These are phyloP conservation scores for Erythrophleum fordii DNA, from an alignment of 306 rosid species.

Conservation along the genomic window DNA sequence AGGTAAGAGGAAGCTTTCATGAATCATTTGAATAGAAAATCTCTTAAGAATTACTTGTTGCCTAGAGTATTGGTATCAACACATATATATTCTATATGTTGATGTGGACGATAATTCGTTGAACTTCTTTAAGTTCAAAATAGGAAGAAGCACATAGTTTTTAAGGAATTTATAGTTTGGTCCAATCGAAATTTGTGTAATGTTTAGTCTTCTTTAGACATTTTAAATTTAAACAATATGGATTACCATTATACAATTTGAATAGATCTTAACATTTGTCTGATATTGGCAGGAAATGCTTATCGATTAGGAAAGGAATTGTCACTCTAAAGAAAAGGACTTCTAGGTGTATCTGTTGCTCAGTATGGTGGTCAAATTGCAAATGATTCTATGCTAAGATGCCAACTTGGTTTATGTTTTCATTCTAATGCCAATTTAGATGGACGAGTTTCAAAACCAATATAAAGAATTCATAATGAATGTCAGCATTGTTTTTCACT, in stretches of 20 bases:
- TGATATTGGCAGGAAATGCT: constrained; percentile 61
- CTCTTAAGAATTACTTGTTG: too few relatives aligned
- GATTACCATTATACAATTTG: neutral
- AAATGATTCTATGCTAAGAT: constrained; percentile 42
- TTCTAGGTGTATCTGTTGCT: constrained; percentile 38
- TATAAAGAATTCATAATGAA: constrained; percentile 25
- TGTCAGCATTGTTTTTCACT: constrained; percentile 29
- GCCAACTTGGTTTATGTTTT: constrained; percentile 36
- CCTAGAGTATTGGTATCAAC: too few relatives aligned
- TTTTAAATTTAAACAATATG: constrained; percentile 3
- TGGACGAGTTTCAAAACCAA: constrained; percentile 46
- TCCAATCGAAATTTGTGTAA: neutral
- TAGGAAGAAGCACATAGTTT: too few relatives aligned
- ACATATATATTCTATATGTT: neutral
- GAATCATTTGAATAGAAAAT: too few relatives aligned
- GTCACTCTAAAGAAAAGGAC: constrained; percentile 46
- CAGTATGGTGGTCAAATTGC: constrained; percentile 34
- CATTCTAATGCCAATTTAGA: constrained; percentile 42
- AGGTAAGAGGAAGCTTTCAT: too few relatives aligned
- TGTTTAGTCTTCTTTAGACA: constrained; percentile 10
- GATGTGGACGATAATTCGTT: neutral
- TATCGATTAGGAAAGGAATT: constrained; percentile 46
- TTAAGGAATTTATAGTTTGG: neutral
- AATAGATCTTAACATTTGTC: constrained; percentile 10
- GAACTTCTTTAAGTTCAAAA: neutral